phyloP scores from a whole-genome alignment of 208 protist genomes.

The Phytomonas sp. region DNA sequence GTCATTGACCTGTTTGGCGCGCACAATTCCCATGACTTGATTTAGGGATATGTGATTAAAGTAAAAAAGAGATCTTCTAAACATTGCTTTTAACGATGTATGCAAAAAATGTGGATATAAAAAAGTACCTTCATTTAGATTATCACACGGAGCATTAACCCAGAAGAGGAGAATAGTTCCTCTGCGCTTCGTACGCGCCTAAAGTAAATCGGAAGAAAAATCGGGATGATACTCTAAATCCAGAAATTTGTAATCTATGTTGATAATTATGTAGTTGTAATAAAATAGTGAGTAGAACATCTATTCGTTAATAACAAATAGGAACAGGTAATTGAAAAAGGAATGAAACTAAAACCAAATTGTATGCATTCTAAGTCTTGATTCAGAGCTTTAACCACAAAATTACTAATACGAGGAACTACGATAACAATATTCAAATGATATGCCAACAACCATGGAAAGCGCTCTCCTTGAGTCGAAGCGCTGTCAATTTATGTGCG shows the following conservation, averaged over 20 bases:
- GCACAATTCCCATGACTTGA: conserved; percentile 54
- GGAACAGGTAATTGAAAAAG: neutral
- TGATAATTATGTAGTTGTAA: neutral
- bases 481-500: neutral
- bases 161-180: neutral
- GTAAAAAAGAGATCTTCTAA: conserved; percentile 11
- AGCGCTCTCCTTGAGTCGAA: neutral
- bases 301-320: neutral
- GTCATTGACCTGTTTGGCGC: conserved; percentile 26
- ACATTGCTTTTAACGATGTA: conserved; percentile 12
- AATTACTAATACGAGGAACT: neutral
- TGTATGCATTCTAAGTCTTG: neutral
- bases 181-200: neutral
- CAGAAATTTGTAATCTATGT: conserved; percentile 3
- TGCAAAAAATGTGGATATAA: conserved; percentile 6
- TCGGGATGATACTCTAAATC: conserved; percentile 4
- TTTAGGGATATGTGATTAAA: conserved; percentile 33
- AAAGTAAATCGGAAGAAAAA: neutral
- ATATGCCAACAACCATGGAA: neutral
- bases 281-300: neutral
- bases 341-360: conserved; percentile 12
- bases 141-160: neutral
- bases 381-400: neutral
- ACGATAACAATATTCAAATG: neutral
- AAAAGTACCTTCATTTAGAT: neutral